Conservation (phyloP, 148 eudicot species). For the Rheum nobile region DNA sequence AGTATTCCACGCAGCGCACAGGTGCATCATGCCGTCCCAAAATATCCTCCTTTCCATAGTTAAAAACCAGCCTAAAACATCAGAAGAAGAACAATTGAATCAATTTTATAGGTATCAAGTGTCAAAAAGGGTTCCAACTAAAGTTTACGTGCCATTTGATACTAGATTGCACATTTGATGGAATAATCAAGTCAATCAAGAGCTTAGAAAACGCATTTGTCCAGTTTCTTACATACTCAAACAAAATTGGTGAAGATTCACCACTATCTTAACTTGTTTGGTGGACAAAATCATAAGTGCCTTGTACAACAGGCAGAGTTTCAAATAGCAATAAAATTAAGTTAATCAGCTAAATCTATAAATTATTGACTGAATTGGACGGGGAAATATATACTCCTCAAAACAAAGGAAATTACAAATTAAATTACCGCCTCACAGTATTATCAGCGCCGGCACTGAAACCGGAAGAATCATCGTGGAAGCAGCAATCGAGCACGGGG, state of each 20-base stretch:
- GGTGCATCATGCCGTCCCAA: constrained; percentile 88
- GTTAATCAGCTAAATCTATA: neutral
- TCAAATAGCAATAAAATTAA: neutral
- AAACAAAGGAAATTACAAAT: neutral
- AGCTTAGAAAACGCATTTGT: neutral
- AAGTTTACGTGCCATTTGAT: neutral
- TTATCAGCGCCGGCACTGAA: constrained; percentile 71
- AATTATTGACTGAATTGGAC: neutral
- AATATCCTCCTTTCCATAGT: constrained; percentile 71
- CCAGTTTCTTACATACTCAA: neutral
- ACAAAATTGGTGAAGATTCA: neutral
- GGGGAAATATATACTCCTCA: neutral
- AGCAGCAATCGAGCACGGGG: constrained; percentile 90
- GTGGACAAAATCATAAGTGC: too few relatives aligned
- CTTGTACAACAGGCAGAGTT: neutral
- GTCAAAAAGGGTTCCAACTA: neutral
- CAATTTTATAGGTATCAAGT: neutral
- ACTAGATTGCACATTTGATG: neutral
- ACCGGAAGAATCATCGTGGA: constrained; percentile 85
- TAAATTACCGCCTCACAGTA: constrained; percentile 63
- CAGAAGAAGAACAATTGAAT: neutral
- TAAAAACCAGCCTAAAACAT: constrained; percentile 67
- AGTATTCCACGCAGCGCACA: constrained; percentile 87
- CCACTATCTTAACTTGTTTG: neutral
- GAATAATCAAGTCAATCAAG: neutral